Conservation (phyloP, 257 asterid species). For the Nicotiana benthamiana region DNA sequence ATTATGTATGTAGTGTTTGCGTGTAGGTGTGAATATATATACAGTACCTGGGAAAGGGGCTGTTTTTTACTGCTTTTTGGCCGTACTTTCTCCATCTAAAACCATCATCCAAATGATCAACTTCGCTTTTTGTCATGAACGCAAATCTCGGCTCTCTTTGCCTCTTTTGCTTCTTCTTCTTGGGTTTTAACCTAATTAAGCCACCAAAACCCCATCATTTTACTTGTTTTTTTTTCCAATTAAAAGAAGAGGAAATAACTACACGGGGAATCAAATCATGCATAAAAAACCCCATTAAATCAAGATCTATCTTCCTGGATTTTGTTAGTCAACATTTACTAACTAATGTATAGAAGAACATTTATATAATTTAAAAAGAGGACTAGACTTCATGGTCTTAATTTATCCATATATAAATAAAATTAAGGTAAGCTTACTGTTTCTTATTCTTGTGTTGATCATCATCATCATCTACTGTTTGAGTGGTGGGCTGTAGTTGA, state of each 20-base stretch:
- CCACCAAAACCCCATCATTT: background rate
- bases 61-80: slow-evolving; percentile 87
- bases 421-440: slow-evolving; percentile 25
- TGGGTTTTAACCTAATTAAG: slow-evolving; percentile 46
- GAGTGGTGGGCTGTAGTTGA: slow-evolving; percentile 8
- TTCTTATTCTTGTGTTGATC: slow-evolving; percentile 43
- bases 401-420: background rate
- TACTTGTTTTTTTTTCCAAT: background rate
- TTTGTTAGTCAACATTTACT: background rate
- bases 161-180: slow-evolving; percentile 68
- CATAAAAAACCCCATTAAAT: background rate
- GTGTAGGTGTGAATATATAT: background rate
- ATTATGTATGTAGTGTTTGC: background rate
- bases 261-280: slow-evolving; percentile 12
- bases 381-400: background rate
- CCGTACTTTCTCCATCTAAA: slow-evolving; percentile 97
- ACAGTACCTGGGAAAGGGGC: slow-evolving; percentile 84
- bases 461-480: slow-evolving; percentile 17
- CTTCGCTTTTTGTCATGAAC: slow-evolving; percentile 87
- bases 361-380: background rate
- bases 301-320: background rate
- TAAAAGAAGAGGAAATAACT: background rate
- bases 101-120: slow-evolving; percentile 92
- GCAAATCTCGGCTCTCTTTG: slow-evolving; percentile 80
- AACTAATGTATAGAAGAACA: background rate